Conservation (phyloP, 306 rosid genomes). For the Rosa multiflora region DNA sequence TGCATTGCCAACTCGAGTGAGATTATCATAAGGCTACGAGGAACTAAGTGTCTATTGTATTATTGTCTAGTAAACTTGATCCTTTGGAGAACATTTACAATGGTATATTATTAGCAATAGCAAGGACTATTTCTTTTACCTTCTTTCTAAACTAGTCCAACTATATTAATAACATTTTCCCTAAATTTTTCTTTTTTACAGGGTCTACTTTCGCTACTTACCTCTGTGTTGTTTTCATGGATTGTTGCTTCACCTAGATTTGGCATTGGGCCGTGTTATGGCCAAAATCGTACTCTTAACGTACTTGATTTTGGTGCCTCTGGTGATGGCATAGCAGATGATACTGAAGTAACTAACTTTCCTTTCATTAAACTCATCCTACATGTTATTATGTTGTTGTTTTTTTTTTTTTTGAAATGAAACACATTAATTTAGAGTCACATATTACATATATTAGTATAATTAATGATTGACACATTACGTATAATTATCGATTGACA, state of each 20-base stretch:
- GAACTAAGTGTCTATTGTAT: neutral
- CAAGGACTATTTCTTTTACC: neutral
- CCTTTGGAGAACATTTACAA: neutral
- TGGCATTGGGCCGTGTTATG: neutral
- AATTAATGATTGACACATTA: neutral
- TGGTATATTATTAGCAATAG: neutral
- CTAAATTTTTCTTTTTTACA: neutral
- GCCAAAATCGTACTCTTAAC: neutral
- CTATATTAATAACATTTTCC: neutral
- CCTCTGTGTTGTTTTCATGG: neutral
- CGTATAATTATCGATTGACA: no score
- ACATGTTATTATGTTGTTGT: no score
- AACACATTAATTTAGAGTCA: neutral
- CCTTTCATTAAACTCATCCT: neutral
- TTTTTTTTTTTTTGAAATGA: no score
- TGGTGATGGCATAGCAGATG: conserved; percentile 4
- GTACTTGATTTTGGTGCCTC: conserved; percentile 15
- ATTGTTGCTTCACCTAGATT: neutral
- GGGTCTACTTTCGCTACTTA: neutral
- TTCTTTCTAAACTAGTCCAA: neutral
- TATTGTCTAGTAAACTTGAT: neutral
- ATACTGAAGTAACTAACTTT: neutral
- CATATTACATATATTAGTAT: neutral
- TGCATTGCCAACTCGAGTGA: neutral
- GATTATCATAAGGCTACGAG: neutral